Evolutionary conservation across 164 flowering plant species (phyloP), one percentile per base, ranked within the genome.

Genomic region (Magnolia officinalis): DNA sequence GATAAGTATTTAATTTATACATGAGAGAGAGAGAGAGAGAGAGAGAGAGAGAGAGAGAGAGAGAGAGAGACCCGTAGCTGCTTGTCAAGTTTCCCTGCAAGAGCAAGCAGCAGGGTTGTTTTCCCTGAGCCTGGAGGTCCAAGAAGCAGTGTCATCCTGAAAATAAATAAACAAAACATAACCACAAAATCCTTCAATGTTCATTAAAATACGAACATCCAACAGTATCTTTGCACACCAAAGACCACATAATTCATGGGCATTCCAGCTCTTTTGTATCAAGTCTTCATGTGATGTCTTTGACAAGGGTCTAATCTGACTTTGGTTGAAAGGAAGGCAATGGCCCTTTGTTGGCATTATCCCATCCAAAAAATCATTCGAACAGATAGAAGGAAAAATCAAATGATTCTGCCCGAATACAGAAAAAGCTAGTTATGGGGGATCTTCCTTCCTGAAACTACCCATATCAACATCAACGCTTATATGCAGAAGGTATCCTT

Each of bases 121-220:
- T 86, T 86, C 29, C 91, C 88, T 19, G 87, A 74, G 2, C 85
- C 81, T 10, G 90, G 90, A 80, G 90, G 90, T 37, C 90, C 90
- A 26, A 88, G 88, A 73, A 88, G 79, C 70, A 82, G 73, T 1
- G 80, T 76, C 84, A 82, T 82, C 81, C 84, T 82, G 71, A 51
- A 74, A 66, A 31, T 19, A 52, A 61, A 37, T 23, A 14, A 29
- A 70, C 69, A 1, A 58, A 73, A 61, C 31, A 49, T 4, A 64
- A 4, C 66, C 16, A 19, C 16, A 19, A 19, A 59, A 19, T 59
- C 63, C n/a, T 37, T 55, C 61, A 55, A 55, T 55, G 13, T 55
- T 16, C 4, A 55, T 55, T 16, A 55, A 11, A 11, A 11, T 55
- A 55, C 2, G 61, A 55, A 11, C 61, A 55, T 55, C 18, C 61